Evolutionary conservation across 805 yeast species (phyloP).

Genomic region (Torulaspora quercuum): DNA sequence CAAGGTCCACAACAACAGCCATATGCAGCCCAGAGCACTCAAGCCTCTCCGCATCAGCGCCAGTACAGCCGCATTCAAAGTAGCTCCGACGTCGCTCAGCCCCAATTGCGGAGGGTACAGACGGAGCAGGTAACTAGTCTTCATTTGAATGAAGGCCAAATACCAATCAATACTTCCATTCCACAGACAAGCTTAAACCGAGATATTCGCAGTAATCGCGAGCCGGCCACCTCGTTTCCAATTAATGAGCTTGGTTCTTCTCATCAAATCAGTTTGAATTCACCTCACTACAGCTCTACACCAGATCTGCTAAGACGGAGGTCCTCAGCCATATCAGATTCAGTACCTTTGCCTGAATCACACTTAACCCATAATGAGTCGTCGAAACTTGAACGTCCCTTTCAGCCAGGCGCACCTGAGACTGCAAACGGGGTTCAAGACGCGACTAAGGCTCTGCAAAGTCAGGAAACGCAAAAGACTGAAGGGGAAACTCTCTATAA

Average conservation of each 20-base stretch:
- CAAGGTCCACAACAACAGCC: constrained; percentile 9
- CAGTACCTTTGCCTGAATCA: constrained; percentile 28
- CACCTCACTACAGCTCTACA: constrained; percentile 12
- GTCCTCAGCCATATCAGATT: constrained; percentile 15
- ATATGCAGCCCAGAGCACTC: constrained; percentile 16
- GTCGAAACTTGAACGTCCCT: too few species aligned
- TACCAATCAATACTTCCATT: not conserved
- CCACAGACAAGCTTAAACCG: not conserved
- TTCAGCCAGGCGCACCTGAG: too few species aligned
- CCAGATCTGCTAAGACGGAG: constrained; percentile 20
- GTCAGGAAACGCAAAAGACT: not conserved
- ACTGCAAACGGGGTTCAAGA: too few species aligned
- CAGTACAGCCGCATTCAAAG: constrained; percentile 3
- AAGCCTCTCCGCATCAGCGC: constrained; percentile 20
- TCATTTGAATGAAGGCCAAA: not conserved
- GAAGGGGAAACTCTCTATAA: not conserved
- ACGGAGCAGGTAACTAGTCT: constrained; percentile 12
- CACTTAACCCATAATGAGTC: not conserved
- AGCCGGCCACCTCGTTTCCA: not conserved
- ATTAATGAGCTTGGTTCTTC: constrained; percentile 6
- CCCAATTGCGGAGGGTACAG: constrained; percentile 15
- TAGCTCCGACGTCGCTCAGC: constrained; percentile 3
- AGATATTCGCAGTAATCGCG: not conserved
- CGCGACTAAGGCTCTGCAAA: not conserved
- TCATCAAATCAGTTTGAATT: constrained; percentile 2